Evolutionary conservation across 495 filamentous ascomycete genomes (phyloP), one percentile per base, ranked within the genome.

Genomic region (Daldinia vernicosa): DNA sequence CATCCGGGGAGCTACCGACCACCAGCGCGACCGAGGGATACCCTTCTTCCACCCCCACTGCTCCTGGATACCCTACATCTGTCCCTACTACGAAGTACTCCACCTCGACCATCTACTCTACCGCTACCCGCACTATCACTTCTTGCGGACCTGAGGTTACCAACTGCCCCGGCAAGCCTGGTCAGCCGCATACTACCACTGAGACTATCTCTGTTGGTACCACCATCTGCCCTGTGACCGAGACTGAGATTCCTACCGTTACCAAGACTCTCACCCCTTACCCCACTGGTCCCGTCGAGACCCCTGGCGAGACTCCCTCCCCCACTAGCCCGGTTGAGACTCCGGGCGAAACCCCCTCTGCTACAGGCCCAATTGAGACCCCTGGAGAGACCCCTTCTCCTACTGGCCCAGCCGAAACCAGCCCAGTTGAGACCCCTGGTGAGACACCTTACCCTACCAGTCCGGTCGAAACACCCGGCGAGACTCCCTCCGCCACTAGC

Each of bases 91-190:
- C 72, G 14, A 6, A 70, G 47, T 70, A 57, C 60, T 80, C 76
- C 2, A 82, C 79, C 22, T 81, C 79, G 4, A 80, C 79, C 12
- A 59, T 82, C 52, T 79, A 78, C 63, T 74, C 74, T 33, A 82
- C 80, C 6, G 67, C 71, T 14, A 70, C 69, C 40, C 47, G 62
- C 69, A 82, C 80, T 12, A 76, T 80, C 65, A 81, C 79, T 24
- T 70, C 74, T 47, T 81, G 80, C 69, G 68, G 68, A 5, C 56
- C 76, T 3, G 71, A 68, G 6, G 74, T 80, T 1, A 64, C 62
- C 17, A 63, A 71, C 61, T 66, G 66, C 60, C 61, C 66, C 15
- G 71, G 67, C 30, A 58, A 51, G 33, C 57, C 66, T 22, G 67
- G 60, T n/a, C 30, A 56, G 33, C 57, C 50, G 14, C 39, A 70